Conservation (phyloP, 495 filamentous ascomycete genomes). For the Staphylotrichum tortipilum region DNA sequence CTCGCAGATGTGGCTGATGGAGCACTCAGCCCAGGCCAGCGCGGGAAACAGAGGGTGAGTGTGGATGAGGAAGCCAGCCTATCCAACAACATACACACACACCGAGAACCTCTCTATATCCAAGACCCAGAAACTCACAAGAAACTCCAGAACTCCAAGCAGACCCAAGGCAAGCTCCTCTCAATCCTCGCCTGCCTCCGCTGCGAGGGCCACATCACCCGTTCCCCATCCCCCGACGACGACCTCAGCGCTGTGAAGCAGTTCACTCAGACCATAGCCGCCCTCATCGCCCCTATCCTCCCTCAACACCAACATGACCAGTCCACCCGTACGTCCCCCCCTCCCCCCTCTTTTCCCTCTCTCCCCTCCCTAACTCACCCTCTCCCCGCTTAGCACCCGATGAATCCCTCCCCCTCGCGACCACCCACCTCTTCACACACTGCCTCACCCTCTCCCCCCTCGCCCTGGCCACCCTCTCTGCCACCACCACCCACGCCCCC, state of each 20-base stretch:
- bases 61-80: background rate
- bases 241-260: background rate
- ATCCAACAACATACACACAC: no score
- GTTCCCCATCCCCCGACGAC: background rate
- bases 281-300: background rate
- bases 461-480: no score
- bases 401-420: background rate
- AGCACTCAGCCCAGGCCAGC: background rate
- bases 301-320: background rate
- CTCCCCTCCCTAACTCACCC: no score
- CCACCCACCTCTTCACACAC: background rate
- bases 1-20: background rate
- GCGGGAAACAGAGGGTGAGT: background rate
- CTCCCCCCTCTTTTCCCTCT: no score
- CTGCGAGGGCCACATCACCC: background rate
- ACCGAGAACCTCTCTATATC: no score
- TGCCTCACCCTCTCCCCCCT: slow-evolving; percentile 1
- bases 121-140: no score
- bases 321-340: no score
- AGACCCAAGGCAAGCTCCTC: background rate
- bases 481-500: no score
- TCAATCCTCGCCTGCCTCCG: slow-evolving; percentile 11
- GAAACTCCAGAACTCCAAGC: no score
- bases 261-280: slow-evolving; percentile 7
- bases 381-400: background rate